Conservation (phyloP, 495 filamentous ascomycete species). For the Aspergillus cavernicola region DNA sequence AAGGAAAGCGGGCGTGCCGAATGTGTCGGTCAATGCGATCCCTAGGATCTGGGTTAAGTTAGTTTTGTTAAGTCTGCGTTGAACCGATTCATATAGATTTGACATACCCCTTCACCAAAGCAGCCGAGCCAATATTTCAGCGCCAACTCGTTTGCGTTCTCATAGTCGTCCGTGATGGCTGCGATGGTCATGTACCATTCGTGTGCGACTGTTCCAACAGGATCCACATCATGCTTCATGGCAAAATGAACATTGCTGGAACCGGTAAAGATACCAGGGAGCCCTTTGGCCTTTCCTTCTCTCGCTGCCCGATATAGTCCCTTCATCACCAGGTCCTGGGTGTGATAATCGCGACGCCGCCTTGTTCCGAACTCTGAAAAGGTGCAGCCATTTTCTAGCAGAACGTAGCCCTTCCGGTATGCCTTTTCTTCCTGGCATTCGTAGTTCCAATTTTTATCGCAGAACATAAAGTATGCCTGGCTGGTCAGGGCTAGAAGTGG, state of each 20-base stretch:
- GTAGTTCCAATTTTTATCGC: conserved; percentile 84
- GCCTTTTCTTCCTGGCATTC: conserved; percentile 81
- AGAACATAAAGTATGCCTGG: conserved; percentile 96
- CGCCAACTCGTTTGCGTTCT: conserved; percentile 74
- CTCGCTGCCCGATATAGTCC: conserved; percentile 72
- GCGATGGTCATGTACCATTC: conserved; percentile 99
- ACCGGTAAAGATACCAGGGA: conserved; percentile 70
- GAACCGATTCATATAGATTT: not conserved
- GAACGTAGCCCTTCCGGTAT: conserved; percentile 65
- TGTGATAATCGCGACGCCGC: conserved; percentile 83
- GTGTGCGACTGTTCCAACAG: conserved; percentile 92
- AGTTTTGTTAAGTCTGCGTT: not conserved
- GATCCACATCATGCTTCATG: conserved; percentile 77
- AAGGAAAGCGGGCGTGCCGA: conserved; percentile 88
- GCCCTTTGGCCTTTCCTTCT: conserved; percentile 58
- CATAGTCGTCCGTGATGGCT: conserved; percentile 83
- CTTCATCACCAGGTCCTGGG: conserved; percentile 88
- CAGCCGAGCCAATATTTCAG: conserved; percentile 84
- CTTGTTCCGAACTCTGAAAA: conserved; percentile 94
- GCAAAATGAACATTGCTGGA: conserved; percentile 98
- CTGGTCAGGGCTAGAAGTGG: conserved; percentile 87
- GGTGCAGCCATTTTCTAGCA: conserved; percentile 77
- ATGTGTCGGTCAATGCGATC: conserved; percentile 96
- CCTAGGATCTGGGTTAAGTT: conserved; percentile 58
- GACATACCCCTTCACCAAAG: conserved; percentile 75